phyloP scores from a whole-genome alignment of 2,329 filamentous ascomycete genomes.

The Ascomycota sp. region DNA sequence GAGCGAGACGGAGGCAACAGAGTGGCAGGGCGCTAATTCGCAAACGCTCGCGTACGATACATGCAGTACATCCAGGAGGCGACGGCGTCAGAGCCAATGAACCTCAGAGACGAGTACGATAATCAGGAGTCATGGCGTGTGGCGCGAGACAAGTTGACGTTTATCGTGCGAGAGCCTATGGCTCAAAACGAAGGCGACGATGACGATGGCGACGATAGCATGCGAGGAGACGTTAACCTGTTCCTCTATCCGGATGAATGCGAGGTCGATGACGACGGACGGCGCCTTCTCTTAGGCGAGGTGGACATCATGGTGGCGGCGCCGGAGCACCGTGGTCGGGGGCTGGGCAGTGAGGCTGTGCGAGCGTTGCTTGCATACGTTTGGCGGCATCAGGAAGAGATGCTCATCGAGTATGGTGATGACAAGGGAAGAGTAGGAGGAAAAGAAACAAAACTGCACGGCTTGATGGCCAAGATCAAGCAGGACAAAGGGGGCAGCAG shows the following conservation, averaged over 20 bases:
- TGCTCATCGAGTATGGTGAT: slow-evolving; percentile 27
- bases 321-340: slow-evolving; percentile 32
- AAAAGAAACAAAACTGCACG: neutral
- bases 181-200: neutral
- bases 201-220: slow-evolving; percentile 32
- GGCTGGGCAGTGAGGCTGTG: slow-evolving; percentile 45
- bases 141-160: slow-evolving; percentile 75
- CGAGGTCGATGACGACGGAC: slow-evolving; percentile 4
- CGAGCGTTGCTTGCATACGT: slow-evolving; percentile 53
- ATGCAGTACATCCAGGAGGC: slow-evolving; percentile 52
- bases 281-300: slow-evolving; percentile 37
- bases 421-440: slow-evolving; percentile 2
- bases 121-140: slow-evolving; percentile 80
- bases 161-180: slow-evolving; percentile 52
- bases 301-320: slow-evolving; percentile 74
- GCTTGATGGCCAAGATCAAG: slow-evolving; percentile 37
- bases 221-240: slow-evolving; percentile 63
- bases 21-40: neutral
- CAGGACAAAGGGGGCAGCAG: slow-evolving; percentile 31
- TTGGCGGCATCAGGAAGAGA: slow-evolving; percentile 22
- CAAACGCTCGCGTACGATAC: neutral
- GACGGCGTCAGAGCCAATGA: slow-evolving; percentile 74
- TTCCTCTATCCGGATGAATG: slow-evolving; percentile 46
- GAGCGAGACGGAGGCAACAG: neutral
- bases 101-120: slow-evolving; percentile 61